A percentile compares a stretch with the other conserved stretches of the same genome.
Conservation (phyloP, 768 basidiomycete genomes). For the Leccinum subtestaceum region DNA sequence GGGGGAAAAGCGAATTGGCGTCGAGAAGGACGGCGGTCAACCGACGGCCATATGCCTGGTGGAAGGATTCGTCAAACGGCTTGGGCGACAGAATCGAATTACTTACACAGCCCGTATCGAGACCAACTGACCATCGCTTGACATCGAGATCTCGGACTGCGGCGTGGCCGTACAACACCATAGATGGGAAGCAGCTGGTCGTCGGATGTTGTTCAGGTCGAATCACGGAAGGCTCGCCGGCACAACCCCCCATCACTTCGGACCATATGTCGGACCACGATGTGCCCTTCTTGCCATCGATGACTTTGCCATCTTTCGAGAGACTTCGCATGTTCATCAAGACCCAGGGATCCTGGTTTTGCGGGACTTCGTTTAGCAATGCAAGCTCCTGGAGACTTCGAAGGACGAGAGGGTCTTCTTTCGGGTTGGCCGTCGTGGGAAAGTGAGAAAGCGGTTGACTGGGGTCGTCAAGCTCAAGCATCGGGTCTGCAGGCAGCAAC, state of each 20-base stretch:
- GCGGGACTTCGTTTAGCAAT: slow-evolving; percentile 64
- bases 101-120: slow-evolving; percentile 86
- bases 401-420: slow-evolving; percentile 28
- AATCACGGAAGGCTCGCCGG: slow-evolving; percentile 38
- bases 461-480: slow-evolving; percentile 42
- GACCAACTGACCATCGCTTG: slow-evolving; percentile 78
- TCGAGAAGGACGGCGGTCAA: slow-evolving; percentile 70
- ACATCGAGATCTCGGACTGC: slow-evolving; percentile 79
- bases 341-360: slow-evolving; percentile 77
- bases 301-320: slow-evolving; percentile 37
- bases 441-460: slow-evolving; percentile 70
- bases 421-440: slow-evolving; percentile 38
- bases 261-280: slow-evolving; percentile 83
- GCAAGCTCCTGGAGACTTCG: slow-evolving; percentile 65
- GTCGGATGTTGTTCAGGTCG: not conserved
- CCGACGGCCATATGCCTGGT: slow-evolving; percentile 54
- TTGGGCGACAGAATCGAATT: not conserved
- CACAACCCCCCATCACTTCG: slow-evolving; percentile 55
- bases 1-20: slow-evolving; percentile 15
- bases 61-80: not conserved
- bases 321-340: slow-evolving; percentile 43
- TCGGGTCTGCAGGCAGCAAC: slow-evolving; percentile 69
- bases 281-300: slow-evolving; percentile 41
- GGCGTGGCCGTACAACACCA: slow-evolving; percentile 85
- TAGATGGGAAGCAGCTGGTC: slow-evolving; percentile 59